These are phyloP conservation scores for Podaxis sp. DNA, from an alignment of 768 basidiomycete genomes.

Conservation along the genomic window DNA sequence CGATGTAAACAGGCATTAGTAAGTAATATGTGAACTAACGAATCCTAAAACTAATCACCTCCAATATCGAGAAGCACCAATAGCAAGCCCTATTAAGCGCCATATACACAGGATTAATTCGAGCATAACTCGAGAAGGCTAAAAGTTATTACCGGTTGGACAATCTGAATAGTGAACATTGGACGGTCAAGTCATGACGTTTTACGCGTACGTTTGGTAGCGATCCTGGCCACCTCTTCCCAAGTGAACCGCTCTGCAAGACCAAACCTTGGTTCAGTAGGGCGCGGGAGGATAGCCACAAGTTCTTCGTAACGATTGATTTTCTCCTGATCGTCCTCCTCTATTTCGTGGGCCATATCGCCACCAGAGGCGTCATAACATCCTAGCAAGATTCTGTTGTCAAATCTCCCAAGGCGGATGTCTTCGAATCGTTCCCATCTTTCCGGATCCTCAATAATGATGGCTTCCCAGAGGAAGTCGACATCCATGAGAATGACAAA, in stretches of 20 bases:
- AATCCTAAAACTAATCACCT: too few relatives aligned
- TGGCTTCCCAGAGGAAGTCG: background rate
- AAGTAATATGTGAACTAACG: too few relatives aligned
- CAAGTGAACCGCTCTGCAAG: background rate
- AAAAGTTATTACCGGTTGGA: too few relatives aligned
- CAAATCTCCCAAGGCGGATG: background rate
- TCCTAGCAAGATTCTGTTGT: background rate
- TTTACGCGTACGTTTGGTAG: background rate
- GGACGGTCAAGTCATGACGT: too few relatives aligned
- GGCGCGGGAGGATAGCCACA: background rate
- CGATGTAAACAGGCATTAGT: too few relatives aligned
- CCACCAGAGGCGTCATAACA: background rate
- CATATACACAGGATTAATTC: too few relatives aligned
- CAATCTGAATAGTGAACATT: too few relatives aligned
- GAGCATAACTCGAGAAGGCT: too few relatives aligned
- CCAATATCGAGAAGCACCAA: too few relatives aligned
- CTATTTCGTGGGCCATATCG: background rate
- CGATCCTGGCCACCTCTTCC: background rate
- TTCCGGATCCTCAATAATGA: background rate
- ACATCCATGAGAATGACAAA: background rate
- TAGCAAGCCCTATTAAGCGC: too few relatives aligned
- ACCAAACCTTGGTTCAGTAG: background rate
- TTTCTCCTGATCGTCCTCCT: background rate
- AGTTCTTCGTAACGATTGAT: background rate
- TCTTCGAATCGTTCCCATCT: background rate